Evolutionary conservation across 2,329 filamentous ascomycete genomes (phyloP).

Genomic region (Arthrobotrys sphaeroides): DNA sequence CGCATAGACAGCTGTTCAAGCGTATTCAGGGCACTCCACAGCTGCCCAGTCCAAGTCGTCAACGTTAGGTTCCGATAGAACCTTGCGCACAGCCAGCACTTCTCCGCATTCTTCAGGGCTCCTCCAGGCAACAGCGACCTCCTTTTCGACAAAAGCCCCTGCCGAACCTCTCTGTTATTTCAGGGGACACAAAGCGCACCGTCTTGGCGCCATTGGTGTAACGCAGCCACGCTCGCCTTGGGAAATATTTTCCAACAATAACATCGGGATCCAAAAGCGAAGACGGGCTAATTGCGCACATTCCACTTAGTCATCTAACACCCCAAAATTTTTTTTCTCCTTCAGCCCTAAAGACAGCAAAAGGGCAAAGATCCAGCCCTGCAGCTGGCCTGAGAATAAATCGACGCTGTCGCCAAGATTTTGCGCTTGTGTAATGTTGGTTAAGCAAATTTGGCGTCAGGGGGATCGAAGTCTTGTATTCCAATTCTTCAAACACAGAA

Average conservation of each 20-base stretch:
- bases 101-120: too few species aligned
- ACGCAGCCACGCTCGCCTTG: not conserved
- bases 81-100: too few species aligned
- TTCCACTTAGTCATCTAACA: not conserved
- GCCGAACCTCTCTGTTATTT: not conserved
- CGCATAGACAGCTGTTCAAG: too few species aligned
- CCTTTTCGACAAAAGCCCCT: too few species aligned
- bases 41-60: too few species aligned
- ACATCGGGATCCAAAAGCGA: not conserved
- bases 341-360: constrained; percentile 6
- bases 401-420: not conserved
- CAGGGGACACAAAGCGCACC: not conserved
- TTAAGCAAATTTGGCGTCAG: constrained; percentile 19
- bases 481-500: too few species aligned
- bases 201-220: constrained; percentile 11
- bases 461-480: not conserved
- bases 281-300: constrained; percentile 3
- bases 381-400: constrained; percentile 16
- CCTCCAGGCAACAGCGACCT: too few species aligned
- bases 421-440: constrained; percentile 18
- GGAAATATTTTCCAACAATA: not conserved
- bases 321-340: too few species aligned
- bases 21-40: too few species aligned
- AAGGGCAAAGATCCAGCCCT: constrained; percentile 6
- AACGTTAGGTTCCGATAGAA: too few species aligned